These are phyloP conservation scores for Nothophaeocryptopus gaeumannii DNA, from an alignment of 2,329 filamentous ascomycete genomes.

Conservation along the genomic window DNA sequence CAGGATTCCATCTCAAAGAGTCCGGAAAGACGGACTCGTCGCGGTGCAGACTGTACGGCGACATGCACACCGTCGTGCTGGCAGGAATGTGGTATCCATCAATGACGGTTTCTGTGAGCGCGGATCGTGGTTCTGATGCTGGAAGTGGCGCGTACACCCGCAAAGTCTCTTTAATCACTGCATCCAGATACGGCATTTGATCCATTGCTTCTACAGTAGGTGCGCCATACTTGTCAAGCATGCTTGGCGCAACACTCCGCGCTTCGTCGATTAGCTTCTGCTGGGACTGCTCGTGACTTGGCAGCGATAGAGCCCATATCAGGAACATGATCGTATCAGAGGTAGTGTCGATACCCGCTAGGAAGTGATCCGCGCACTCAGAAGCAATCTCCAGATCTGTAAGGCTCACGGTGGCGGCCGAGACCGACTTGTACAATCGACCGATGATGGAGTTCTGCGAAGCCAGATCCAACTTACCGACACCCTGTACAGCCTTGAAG, in stretches of 20 bases:
- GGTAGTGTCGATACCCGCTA: conserved; percentile 55
- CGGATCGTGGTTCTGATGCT: conserved; percentile 49
- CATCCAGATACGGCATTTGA: conserved; percentile 61
- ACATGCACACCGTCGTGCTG: conserved; percentile 40
- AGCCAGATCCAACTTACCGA: conserved; percentile 20
- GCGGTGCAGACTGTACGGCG: conserved; percentile 43
- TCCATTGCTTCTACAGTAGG: conserved; percentile 41
- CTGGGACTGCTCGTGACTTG: conserved; percentile 45
- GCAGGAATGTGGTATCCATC: conserved; percentile 34
- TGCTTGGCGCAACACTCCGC: conserved; percentile 13
- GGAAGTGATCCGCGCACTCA: conserved; percentile 54
- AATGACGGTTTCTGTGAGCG: conserved; percentile 37
- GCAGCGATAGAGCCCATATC: conserved; percentile 50
- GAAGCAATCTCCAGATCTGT: conserved; percentile 51
- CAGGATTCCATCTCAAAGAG: conserved; percentile 36
- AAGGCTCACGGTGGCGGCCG: conserved; percentile 24
- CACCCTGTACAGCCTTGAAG: conserved; percentile 32
- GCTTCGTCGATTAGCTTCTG: conserved; percentile 47
- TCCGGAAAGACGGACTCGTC: conserved; percentile 42
- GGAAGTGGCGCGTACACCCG: conserved; percentile 56
- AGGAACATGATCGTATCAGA: conserved; percentile 53
- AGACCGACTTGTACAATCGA: conserved; percentile 35
- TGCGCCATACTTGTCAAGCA: conserved; percentile 30
- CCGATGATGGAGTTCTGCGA: conserved; percentile 38
- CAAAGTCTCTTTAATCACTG: conserved; percentile 72